Evolutionary conservation across 371 early-diverging fungal species (phyloP).

Genomic region (Mortierella sp.): DNA sequence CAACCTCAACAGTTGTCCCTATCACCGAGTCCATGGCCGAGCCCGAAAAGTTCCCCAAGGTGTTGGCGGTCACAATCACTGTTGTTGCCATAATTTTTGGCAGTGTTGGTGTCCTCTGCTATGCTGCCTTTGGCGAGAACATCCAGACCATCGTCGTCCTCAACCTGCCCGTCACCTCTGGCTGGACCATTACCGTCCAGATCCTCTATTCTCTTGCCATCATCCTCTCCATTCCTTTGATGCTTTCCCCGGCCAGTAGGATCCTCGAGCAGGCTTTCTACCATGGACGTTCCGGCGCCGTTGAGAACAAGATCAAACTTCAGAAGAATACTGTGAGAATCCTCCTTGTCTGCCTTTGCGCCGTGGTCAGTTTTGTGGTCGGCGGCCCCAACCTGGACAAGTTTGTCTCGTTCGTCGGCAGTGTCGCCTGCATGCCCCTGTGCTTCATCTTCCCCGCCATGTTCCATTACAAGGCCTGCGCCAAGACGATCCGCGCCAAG

Average conservation of each 20-base stretch:
- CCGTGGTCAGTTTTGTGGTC: conserved; percentile 67
- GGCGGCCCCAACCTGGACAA: conserved; percentile 79
- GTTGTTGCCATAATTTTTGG: conserved; percentile 72
- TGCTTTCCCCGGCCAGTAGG: conserved; percentile 73
- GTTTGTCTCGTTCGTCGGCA: conserved; percentile 76
- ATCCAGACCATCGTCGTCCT: conserved; percentile 77
- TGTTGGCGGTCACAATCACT: conserved; percentile 69
- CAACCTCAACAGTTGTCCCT: conserved; percentile 58
- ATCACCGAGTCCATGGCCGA: conserved; percentile 71
- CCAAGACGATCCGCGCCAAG: conserved; percentile 55
- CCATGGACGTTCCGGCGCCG: conserved; percentile 52
- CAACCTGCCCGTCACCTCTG: conserved; percentile 70
- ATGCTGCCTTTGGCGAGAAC: conserved; percentile 76
- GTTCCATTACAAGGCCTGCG: conserved; percentile 75
- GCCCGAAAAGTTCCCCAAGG: conserved; percentile 70
- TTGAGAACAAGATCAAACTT: conserved; percentile 67
- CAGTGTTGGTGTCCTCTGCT: conserved; percentile 75
- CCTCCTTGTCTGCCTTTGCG: conserved; percentile 66
- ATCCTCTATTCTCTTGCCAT: conserved; percentile 82
- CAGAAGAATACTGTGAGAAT: conserved; percentile 74
- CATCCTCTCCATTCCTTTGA: conserved; percentile 76
- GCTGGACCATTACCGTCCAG: conserved; percentile 68
- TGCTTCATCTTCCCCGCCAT: conserved; percentile 84
- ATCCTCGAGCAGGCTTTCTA: background rate
- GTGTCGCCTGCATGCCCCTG: conserved; percentile 67